Base-by-base conservation (phyloP, 495 filamentous ascomycete genomes). In the Aspergillus taichungensis region DNA sequence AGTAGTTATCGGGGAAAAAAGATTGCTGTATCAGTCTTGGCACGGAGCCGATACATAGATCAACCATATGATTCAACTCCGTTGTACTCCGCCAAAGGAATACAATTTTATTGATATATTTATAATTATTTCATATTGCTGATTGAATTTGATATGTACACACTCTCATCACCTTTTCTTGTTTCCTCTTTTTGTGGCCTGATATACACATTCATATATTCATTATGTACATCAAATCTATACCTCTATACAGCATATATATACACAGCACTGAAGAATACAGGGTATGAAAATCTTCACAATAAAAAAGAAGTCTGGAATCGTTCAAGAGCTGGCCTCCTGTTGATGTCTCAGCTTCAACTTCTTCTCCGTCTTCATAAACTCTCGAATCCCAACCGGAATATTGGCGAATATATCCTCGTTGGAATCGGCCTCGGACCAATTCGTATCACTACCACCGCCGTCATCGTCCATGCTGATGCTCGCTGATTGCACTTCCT, bases 301-400 rank as follows among this genome's bases (percentile, higher is more conserved):
- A 34, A 27, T 11, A 40, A 38, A 38, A 31, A 37, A 14, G 13
- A 27, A 34, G 13, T n/a, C 39, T 14, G n/a, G 4, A 30, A 10
- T 7, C 18, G 13, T 13, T 62, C 54, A 67, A 9, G 46, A 32
- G 13, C 38, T 30, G 24, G 47, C 50, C 40, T 68, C 60, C 42
- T 67, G 37, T 31, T 61, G 57, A 57, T 87, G 83, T 64, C 78
- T 87, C 65, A 84, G 74, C 62, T 88, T 88, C 48, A 98, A 65
- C 63, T 68, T 83, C 76, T 96, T 98, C 72, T 98, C 92, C 39
- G 82, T 88, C 71, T 83, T 86, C 91, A 98, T 97, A 64, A 98
- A 98, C 61, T 94, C 92, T 45, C 85, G 75, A 49, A 98, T 95
- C 6, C 92, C 94, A 13, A 98, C 85, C 0, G 94, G 91, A 34